A percentile compares a stretch with the other conserved stretches of the same genome.
These are phyloP conservation scores for Aspergillus fischeri DNA, from an alignment of 2,329 filamentous ascomycete genomes.

Conservation along the genomic window DNA sequence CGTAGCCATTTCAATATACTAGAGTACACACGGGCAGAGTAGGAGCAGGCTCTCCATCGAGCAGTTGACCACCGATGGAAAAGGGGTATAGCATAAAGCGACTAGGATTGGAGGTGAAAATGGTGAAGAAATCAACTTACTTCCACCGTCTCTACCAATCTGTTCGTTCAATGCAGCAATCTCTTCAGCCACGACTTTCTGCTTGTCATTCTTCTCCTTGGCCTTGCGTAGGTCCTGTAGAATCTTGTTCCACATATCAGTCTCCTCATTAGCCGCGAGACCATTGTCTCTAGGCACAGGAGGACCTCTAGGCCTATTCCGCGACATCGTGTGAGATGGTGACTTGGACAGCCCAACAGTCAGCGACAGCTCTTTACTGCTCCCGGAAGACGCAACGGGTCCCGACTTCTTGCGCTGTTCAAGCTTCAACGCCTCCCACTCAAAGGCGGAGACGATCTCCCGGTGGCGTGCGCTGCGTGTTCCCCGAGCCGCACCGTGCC, in stretches of 20 bases:
- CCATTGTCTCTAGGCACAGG: slow-evolving; percentile 39
- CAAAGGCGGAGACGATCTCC: slow-evolving; percentile 19
- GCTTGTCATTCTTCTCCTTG: slow-evolving; percentile 43
- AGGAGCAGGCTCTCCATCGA: neutral
- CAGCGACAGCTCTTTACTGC: slow-evolving; percentile 5
- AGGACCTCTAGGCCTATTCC: slow-evolving; percentile 38
- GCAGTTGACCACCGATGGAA: too few species aligned
- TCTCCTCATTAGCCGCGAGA: slow-evolving; percentile 41
- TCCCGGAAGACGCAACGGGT: slow-evolving; percentile 4
- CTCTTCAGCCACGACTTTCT: slow-evolving; percentile 36
- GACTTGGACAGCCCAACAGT: neutral
- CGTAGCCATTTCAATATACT: too few species aligned
- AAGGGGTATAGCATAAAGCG: too few species aligned
- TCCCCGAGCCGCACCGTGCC: slow-evolving; percentile 21
- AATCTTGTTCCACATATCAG: slow-evolving; percentile 44
- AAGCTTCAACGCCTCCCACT: slow-evolving; percentile 26
- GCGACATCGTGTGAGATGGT: slow-evolving; percentile 31
- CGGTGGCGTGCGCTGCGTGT: slow-evolving; percentile 19
- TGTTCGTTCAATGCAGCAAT: slow-evolving; percentile 42
- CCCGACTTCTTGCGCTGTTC: slow-evolving; percentile 11
- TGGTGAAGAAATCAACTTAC: slow-evolving; percentile 29
- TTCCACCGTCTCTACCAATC: slow-evolving; percentile 39
- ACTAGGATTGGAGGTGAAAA: neutral
- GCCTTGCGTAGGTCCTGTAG: slow-evolving; percentile 40
- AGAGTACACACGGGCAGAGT: too few species aligned